Conservation (phyloP, 805 yeast species). For the Yarrowia sp. region DNA sequence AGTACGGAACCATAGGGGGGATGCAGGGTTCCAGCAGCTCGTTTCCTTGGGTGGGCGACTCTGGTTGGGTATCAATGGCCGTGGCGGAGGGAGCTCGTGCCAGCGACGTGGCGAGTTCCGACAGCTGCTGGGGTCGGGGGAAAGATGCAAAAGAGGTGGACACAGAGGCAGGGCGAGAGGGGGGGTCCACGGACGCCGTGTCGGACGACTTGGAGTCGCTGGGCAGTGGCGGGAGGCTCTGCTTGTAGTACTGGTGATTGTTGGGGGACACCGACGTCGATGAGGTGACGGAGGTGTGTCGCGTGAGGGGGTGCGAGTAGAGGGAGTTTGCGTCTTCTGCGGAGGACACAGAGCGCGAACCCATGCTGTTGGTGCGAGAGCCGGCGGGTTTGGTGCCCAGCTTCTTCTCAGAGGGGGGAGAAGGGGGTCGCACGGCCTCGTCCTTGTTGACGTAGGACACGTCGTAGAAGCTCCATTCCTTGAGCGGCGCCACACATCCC, state of each 20-base stretch:
- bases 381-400: neutral
- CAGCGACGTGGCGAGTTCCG: conserved; percentile 15
- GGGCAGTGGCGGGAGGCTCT: conserved; percentile 19
- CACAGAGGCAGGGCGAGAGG: neutral
- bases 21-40: conserved; percentile 24
- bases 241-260: conserved; percentile 17
- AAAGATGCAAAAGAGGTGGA: conserved; percentile 23
- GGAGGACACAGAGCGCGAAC: conserved; percentile 21
- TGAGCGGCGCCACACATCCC: conserved; percentile 15
- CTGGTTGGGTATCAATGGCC: conserved; percentile 6
- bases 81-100: conserved; percentile 8
- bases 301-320: conserved; percentile 21
- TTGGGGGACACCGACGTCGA: conserved; percentile 29
- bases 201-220: neutral
- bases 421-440: conserved; percentile 29
- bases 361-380: conserved; percentile 33
- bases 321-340: conserved; percentile 20
- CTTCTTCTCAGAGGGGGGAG: conserved; percentile 10
- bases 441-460: conserved; percentile 22
- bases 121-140: conserved; percentile 19
- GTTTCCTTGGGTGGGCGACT: neutral
- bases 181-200: neutral
- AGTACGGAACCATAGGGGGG: conserved; percentile 39
- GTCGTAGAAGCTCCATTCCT: conserved; percentile 31
- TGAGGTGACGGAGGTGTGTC: conserved; percentile 12